Percentiles rank a stretch among this genome's conserved stretches.
Evolutionary conservation across 768 basidiomycete species (phyloP).

Genomic region (Infundibulicybe gibba): DNA sequence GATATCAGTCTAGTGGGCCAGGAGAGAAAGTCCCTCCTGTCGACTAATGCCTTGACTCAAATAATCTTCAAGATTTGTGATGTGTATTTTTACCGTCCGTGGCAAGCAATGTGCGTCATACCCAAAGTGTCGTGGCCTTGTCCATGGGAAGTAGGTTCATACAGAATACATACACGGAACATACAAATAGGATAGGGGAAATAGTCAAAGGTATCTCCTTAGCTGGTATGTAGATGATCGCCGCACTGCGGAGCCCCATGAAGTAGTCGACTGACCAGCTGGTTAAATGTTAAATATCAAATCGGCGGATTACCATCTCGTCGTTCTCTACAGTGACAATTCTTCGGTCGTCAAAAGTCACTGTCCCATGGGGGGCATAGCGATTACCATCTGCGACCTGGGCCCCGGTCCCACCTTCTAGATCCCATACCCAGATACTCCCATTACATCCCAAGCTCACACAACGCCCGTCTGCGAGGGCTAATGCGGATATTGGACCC

Average conservation of each 20-base stretch:
- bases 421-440: slow-evolving; percentile 84
- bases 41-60: too few relatives aligned
- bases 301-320: slow-evolving; percentile 48
- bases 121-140: too few relatives aligned
- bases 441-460: slow-evolving; percentile 72
- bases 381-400: slow-evolving; percentile 25
- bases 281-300: slow-evolving; percentile 44
- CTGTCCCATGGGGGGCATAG: slow-evolving; percentile 32
- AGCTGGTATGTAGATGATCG: too few relatives aligned
- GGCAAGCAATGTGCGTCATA: too few relatives aligned
- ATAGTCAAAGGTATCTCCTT: too few relatives aligned
- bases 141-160: too few relatives aligned
- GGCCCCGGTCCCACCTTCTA: slow-evolving; percentile 55
- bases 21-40: neutral
- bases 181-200: too few relatives aligned
- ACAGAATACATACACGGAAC: too few relatives aligned
- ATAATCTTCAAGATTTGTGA: too few relatives aligned
- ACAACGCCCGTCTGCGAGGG: slow-evolving; percentile 79
- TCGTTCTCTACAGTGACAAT: slow-evolving; percentile 51
- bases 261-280: neutral
- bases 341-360: slow-evolving; percentile 73
- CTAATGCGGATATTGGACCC: slow-evolving; percentile 62
- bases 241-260: too few relatives aligned
- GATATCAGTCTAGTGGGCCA: neutral
- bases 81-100: too few relatives aligned